phyloP scores from a whole-genome alignment of 768 basidiomycete species.

The Russula sp. region DNA sequence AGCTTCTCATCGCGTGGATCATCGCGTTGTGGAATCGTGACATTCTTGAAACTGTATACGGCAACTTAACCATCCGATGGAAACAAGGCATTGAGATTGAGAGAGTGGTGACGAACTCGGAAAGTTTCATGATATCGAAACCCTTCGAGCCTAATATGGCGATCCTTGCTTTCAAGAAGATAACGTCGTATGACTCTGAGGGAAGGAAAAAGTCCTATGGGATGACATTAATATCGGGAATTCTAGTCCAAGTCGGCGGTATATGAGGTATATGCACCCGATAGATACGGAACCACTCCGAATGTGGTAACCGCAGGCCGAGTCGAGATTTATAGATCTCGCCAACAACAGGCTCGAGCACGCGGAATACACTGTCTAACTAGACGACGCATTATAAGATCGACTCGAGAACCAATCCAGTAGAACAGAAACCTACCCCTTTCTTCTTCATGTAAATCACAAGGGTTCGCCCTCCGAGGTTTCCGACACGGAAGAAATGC shows the following conservation, averaged over 20 bases:
- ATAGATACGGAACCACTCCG: slow-evolving; percentile 93
- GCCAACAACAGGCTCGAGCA: slow-evolving; percentile 93
- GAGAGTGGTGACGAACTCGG: slow-evolving; percentile 60
- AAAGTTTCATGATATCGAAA: slow-evolving; percentile 95
- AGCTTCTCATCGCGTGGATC: slow-evolving; percentile 61
- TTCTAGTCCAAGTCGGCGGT: not conserved
- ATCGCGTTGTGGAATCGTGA: slow-evolving; percentile 84
- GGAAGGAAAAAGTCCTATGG: slow-evolving; percentile 84
- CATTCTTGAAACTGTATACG: slow-evolving; percentile 73
- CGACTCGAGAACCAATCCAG: slow-evolving; percentile 27
- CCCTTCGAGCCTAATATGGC: slow-evolving; percentile 91
- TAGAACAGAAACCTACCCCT: slow-evolving; percentile 48
- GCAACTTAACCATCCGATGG: not conserved
- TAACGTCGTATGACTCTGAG: slow-evolving; percentile 84
- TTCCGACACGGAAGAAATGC: slow-evolving; percentile 93
- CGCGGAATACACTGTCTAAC: slow-evolving; percentile 92
- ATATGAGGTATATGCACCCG: slow-evolving; percentile 46
- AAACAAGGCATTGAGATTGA: too few relatives aligned
- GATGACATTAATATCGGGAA: not conserved
- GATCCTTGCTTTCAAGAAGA: slow-evolving; percentile 92
- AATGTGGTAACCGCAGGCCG: slow-evolving; percentile 72
- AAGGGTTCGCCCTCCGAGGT: slow-evolving; percentile 82
- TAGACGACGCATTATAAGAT: slow-evolving; percentile 31
- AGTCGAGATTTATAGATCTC: slow-evolving; percentile 78
- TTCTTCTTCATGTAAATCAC: slow-evolving; percentile 97